Evolutionary conservation across 352 stramenopile species (phyloP), one percentile per base, ranked within the genome.

Genomic region (Phytopythium boreale): DNA sequence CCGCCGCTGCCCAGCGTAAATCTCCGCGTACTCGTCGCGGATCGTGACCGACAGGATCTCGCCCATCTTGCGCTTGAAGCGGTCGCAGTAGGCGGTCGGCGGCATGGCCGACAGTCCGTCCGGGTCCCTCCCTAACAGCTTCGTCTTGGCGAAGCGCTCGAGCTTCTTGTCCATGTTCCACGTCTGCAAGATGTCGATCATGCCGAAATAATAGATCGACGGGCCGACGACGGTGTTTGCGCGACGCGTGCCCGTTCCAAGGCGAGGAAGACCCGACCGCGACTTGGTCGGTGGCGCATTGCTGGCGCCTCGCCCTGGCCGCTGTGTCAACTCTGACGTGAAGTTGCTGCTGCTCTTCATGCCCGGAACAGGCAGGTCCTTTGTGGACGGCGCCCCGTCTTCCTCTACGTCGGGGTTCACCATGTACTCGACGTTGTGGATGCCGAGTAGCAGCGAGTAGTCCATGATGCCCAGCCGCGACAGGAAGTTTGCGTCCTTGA

Each of bases 161-260:
- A 96, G 69, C 60, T 93, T 92, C 74, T 97, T 97, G 61, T 94
- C 82, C 77, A 92, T 95, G 55, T 92, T 97, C 87, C 87, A 96
- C 60, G 84, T 88, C 71, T 96, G 87, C 57, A 96, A 63, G 66
- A 96, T 94, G 62, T 96, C 87, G 63, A 96, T 96, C 62, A 96
- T 59, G 56, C 87, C 87, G 59, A 96, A 96, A 69, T 96, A 96
- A 63, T 96, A 96, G 52, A 93, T 80, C 36, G 87, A 90, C 10
- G 87, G 87, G 8, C 87, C 87, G 8, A 96, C 87, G 19, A 96
- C 87, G n/a, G 85, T 96, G 62, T 92, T 96, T 27, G 87, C 87
- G 20, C 84, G 80, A 37, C 84, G 81, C 6, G 85, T 95, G 53
- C 87, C 87, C 4, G 83, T 90, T 1, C 71, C 80, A 34, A 90